Evolutionary conservation across 768 basidiomycete genomes (phyloP).

Genomic region (Mycena rebaudengoi): DNA sequence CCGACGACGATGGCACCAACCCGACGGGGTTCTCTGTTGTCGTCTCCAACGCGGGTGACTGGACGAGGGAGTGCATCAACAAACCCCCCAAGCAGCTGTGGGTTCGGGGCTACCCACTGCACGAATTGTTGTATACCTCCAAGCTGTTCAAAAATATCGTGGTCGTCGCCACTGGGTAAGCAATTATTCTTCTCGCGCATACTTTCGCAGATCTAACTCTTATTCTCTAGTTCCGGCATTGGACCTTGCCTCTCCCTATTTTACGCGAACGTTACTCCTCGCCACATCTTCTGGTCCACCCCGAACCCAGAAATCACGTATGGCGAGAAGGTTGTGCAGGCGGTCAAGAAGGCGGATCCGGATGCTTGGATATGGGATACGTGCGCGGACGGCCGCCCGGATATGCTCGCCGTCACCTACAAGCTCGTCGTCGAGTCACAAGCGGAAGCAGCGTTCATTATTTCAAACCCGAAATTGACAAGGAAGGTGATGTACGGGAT

Average conservation of each 20-base stretch:
- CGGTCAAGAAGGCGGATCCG: slow-evolving; percentile 48
- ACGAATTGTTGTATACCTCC: slow-evolving; percentile 58
- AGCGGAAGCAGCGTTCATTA: slow-evolving; percentile 52
- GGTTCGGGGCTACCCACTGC: slow-evolving; percentile 61
- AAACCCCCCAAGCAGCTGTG: slow-evolving; percentile 62
- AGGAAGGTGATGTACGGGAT: slow-evolving; percentile 49
- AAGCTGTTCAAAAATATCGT: slow-evolving; percentile 59
- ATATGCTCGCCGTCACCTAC: slow-evolving; percentile 50
- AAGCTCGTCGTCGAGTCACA: slow-evolving; percentile 46
- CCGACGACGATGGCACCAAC: slow-evolving; percentile 31
- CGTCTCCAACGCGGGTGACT: slow-evolving; percentile 65
- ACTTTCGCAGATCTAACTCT: too few relatives aligned
- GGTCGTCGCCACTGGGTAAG: slow-evolving; percentile 58
- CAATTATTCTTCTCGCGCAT: too few relatives aligned
- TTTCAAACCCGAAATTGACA: slow-evolving; percentile 51
- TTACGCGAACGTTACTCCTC: slow-evolving; percentile 45
- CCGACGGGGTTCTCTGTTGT: slow-evolving; percentile 58
- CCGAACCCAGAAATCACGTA: slow-evolving; percentile 50
- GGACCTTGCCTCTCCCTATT: slow-evolving; percentile 53
- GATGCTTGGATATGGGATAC: slow-evolving; percentile 48
- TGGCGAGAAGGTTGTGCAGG: slow-evolving; percentile 48
- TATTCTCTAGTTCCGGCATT: too few relatives aligned
- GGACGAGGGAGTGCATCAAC: slow-evolving; percentile 57
- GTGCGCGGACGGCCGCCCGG: slow-evolving; percentile 46
- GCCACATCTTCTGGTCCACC: slow-evolving; percentile 52